Percentiles rank a stretch among this genome's conserved stretches.
Conservation (phyloP, 2,329 filamentous ascomycete genomes). For the Aspergillus ochraceus region DNA sequence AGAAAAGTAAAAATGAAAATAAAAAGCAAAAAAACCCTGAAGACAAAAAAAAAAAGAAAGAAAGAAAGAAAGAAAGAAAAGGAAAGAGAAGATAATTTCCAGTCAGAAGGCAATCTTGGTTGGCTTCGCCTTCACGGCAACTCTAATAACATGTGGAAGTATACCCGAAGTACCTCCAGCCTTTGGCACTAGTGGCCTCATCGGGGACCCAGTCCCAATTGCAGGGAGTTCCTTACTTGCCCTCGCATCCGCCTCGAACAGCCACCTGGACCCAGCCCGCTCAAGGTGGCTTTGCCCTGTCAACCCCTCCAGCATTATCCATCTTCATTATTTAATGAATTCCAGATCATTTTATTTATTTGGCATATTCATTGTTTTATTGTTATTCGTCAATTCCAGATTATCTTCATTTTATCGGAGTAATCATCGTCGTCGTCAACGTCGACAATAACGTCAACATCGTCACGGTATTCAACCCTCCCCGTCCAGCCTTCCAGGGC, state of each 20-base stretch:
- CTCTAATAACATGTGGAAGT: conserved; percentile 6
- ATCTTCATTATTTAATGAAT: neutral
- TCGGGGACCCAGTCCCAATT: conserved; percentile 4
- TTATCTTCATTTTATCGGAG: neutral
- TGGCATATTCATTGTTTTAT: neutral
- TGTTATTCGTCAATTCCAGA: neutral
- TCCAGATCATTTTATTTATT: no score
- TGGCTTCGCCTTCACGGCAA: conserved; percentile 4
- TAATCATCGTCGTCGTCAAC: neutral
- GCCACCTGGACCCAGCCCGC: neutral
- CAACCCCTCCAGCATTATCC: neutral
- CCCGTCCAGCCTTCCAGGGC: conserved; percentile 16
- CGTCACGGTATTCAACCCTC: neutral
- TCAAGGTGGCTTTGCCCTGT: neutral
- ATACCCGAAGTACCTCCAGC: conserved; percentile 11
- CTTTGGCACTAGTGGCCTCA: conserved; percentile 6
- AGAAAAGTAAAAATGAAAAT: neutral
- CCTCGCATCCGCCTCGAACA: neutral
- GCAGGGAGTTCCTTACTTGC: conserved; percentile 4
- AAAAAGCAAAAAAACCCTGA: neutral
- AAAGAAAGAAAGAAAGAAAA: neutral
- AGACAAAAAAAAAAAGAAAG: neutral
- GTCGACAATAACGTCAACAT: neutral
- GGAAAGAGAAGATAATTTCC: neutral
- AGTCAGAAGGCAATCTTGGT: neutral